Evolutionary conservation across 2,329 filamentous ascomycete genomes (phyloP).

Genomic region (Apiospora kogelbergensis): DNA sequence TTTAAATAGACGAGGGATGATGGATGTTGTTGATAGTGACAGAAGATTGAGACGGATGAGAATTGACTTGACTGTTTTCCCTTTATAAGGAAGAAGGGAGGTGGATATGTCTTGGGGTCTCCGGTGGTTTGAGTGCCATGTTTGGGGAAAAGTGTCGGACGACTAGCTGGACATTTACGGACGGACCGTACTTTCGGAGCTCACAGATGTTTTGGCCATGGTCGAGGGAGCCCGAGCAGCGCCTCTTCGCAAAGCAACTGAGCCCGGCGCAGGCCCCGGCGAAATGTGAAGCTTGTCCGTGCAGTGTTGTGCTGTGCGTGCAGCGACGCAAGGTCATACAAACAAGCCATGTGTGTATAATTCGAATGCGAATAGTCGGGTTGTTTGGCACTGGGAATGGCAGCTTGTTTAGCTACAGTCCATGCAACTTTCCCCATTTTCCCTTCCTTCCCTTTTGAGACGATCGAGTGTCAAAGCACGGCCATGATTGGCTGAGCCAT

Average conservation of each 20-base stretch:
- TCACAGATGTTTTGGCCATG: neutral
- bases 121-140: conserved; percentile 1
- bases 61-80: neutral
- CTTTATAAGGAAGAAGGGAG: neutral
- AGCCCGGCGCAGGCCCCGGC: neutral
- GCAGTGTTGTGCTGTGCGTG: neutral
- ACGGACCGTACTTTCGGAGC: conserved; percentile 1
- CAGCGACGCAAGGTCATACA: neutral
- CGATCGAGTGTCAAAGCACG: neutral
- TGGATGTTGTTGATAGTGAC: neutral
- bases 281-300: neutral
- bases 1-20: neutral
- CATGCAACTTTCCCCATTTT: neutral
- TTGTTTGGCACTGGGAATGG: neutral
- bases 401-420: neutral
- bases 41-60: neutral
- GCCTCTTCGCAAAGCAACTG: neutral
- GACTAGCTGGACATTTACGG: conserved; percentile 4
- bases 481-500: neutral
- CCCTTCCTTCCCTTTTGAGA: neutral
- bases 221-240: conserved; percentile 1
- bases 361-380: neutral
- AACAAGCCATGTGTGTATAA: neutral
- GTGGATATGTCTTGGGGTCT: conserved; percentile 11
- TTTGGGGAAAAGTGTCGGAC: conserved; percentile 15